These are phyloP conservation scores for Aphanomyces euteiches DNA, from an alignment of 352 stramenopile genomes.

Conservation along the genomic window DNA sequence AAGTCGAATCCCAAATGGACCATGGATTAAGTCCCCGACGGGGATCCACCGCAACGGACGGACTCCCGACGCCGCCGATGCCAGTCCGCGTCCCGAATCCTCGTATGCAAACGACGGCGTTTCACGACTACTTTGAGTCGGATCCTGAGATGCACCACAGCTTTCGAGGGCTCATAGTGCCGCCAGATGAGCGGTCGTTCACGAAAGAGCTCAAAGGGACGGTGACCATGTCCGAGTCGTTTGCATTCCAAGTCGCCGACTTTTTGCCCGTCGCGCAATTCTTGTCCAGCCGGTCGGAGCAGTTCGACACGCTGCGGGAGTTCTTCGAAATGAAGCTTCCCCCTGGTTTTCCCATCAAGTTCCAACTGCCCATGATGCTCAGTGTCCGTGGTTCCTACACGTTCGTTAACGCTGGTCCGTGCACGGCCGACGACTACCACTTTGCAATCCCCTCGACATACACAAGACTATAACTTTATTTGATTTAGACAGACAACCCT, in stretches of 20 bases:
- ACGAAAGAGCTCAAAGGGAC: conserved; percentile 75
- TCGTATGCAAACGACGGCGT: conserved; percentile 61
- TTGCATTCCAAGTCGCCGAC: conserved; percentile 64
- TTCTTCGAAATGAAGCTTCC: conserved; percentile 86
- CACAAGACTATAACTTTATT: background rate
- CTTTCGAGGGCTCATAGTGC: conserved; percentile 59
- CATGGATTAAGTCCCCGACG: conserved; percentile 15
- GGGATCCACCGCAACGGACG: background rate
- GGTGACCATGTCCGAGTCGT: conserved; percentile 69
- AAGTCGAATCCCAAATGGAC: conserved; percentile 12
- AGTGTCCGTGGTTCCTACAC: conserved; percentile 77
- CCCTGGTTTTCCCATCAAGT: conserved; percentile 71
- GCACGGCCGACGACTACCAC: conserved; percentile 22
- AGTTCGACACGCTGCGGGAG: conserved; percentile 74
- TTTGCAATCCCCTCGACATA: conserved; percentile 13
- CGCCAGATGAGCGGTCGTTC: conserved; percentile 43
- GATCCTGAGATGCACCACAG: conserved; percentile 15
- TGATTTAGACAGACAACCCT: background rate
- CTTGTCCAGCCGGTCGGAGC: conserved; percentile 64
- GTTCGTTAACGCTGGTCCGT: conserved; percentile 49
- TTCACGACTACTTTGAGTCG: conserved; percentile 64
- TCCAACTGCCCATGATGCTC: conserved; percentile 80
- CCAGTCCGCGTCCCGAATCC: conserved; percentile 54
- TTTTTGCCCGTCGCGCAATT: conserved; percentile 78
- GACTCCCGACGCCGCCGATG: conserved; percentile 1